Evolutionary conservation across 495 filamentous ascomycete genomes (phyloP), one percentile per base, ranked within the genome.

Genomic region (Lasiosphaeria hispida): DNA sequence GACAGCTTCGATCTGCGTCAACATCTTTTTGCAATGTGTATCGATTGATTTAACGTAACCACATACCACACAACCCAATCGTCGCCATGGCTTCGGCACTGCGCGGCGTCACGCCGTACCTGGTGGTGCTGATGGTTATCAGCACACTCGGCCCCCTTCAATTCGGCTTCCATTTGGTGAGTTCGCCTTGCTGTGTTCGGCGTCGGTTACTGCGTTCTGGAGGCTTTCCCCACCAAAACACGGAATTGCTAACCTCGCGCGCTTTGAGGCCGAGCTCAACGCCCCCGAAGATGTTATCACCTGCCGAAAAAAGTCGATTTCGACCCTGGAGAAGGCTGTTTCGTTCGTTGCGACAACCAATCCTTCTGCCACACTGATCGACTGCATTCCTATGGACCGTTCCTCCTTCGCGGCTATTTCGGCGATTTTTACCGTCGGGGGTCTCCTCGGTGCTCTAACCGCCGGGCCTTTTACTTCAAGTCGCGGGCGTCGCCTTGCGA

Each of bases 101-200:
- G 49, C 62, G 63, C 33, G 76, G 79, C 54, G 71, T 81, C 41
- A 89, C 87, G 13, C 73, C 79, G 37, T 91, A 89, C 65, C 76
- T 92, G 51, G 61, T 86, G 63, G 77, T 85, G 61, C 71, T 89
- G 41, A 76, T 91, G 35, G 72, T 79, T 44, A 78, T 89, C 64
- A 77, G 80, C 48, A 89, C 87, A 4, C 66, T 95, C 13, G 92
- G 91, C 5, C 89, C 94, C 2, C 81, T 96, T 8, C 91, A 96
- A 65, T 97, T 97, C 63, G 94, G 95, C 17, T 97, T 87, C 69
- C 95, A 97, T 73, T 71, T 98, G 72, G 93, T 96, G 82, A 66
- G 72, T 48, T 42, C 17, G 0, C 15, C n/a, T 10, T 30, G 23
- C 23, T 30, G 2, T 30, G 2, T 30, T 30, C 2, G 5, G 5